Evolutionary conservation across 2,329 filamentous ascomycete genomes (phyloP).

Genomic region (Ophiognomonia clavigignenti-juglandacearum): DNA sequence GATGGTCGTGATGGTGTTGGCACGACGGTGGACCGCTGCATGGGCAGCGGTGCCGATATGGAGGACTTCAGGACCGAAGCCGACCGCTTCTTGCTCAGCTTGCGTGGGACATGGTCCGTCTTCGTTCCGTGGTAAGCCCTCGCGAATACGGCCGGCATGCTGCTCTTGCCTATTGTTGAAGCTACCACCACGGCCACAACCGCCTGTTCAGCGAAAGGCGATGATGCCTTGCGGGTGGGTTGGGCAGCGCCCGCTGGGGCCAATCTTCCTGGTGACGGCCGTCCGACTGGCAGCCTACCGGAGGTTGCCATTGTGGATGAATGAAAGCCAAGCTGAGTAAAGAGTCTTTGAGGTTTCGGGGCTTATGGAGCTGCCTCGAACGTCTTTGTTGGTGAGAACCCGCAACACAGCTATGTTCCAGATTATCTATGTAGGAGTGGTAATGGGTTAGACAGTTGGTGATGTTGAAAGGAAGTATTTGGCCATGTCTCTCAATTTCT

Average conservation of each 20-base stretch:
- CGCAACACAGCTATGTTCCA: too few species aligned
- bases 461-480: too few species aligned
- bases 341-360: neutral
- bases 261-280: neutral
- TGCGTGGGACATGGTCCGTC: neutral
- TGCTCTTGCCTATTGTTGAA: neutral
- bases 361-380: too few species aligned
- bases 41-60: neutral
- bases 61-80: neutral
- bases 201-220: neutral
- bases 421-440: too few species aligned
- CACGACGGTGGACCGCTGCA: neutral
- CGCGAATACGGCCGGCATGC: constrained; percentile 1
- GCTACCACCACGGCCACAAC: neutral
- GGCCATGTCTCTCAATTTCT: too few species aligned
- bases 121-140: neutral
- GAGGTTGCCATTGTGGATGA: too few species aligned
- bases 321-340: neutral
- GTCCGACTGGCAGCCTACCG: neutral
- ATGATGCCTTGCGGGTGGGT: neutral
- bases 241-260: neutral
- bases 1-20: neutral
- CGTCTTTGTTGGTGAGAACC: too few species aligned
- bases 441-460: too few species aligned
- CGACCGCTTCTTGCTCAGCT: constrained; percentile 1